These are phyloP conservation scores for Myriosclerotinia scirpicola DNA, from an alignment of 2,329 filamentous ascomycete genomes.

Conservation along the genomic window DNA sequence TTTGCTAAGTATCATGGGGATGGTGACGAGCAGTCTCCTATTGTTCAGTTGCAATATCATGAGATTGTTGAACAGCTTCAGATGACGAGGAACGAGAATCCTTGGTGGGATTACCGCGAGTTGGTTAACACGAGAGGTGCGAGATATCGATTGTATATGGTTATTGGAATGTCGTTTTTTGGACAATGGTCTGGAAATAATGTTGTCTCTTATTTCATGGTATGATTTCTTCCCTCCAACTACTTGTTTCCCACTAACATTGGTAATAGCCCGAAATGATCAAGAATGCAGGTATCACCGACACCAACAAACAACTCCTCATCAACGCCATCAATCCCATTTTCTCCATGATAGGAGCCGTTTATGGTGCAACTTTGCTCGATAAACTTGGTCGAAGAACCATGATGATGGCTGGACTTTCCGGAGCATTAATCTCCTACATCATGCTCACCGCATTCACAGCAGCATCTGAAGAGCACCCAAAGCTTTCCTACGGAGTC, in stretches of 20 bases:
- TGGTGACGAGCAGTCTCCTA: slow-evolving; percentile 51
- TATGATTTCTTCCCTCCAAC: neutral
- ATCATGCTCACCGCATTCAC: slow-evolving; percentile 39
- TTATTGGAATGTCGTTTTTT: slow-evolving; percentile 54
- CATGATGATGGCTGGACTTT: slow-evolving; percentile 42
- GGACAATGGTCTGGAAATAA: slow-evolving; percentile 50
- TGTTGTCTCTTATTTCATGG: slow-evolving; percentile 44
- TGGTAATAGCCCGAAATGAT: slow-evolving; percentile 46
- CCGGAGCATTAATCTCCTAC: slow-evolving; percentile 32
- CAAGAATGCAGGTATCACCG: slow-evolving; percentile 41
- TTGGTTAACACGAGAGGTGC: slow-evolving; percentile 50
- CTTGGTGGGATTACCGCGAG: slow-evolving; percentile 60
- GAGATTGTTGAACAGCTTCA: slow-evolving; percentile 55
- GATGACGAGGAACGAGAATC: slow-evolving; percentile 53
- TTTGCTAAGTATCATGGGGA: slow-evolving; percentile 60
- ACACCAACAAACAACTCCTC: slow-evolving; percentile 38
- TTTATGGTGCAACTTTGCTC: slow-evolving; percentile 48
- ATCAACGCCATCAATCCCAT: slow-evolving; percentile 42
- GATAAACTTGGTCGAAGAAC: slow-evolving; percentile 47
- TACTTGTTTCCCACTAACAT: neutral
- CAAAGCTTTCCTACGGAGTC: slow-evolving; percentile 47
- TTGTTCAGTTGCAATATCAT: slow-evolving; percentile 57
- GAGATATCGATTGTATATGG: slow-evolving; percentile 51
- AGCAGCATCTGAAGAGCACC: slow-evolving; percentile 33
- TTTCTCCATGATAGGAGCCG: slow-evolving; percentile 46